A percentile compares a stretch with the other conserved stretches of the same genome.
These are phyloP conservation scores for Cyclotella atomus DNA, from an alignment of 108 stramenopile species.

Conservation along the genomic window DNA sequence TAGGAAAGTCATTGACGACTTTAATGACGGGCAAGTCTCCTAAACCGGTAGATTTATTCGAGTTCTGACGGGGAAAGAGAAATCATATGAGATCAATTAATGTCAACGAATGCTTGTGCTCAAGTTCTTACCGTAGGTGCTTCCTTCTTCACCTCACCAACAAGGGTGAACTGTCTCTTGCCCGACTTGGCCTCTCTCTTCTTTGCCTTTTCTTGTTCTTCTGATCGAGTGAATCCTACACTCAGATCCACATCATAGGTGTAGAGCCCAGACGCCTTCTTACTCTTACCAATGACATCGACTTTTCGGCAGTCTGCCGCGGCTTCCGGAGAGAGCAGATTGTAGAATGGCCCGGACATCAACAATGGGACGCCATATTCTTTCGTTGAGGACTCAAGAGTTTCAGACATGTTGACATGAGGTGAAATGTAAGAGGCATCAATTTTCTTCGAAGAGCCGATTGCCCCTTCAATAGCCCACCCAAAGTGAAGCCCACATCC, in stretches of 20 bases:
- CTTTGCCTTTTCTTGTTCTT: conserved; percentile 1
- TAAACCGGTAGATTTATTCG: conserved; percentile 13
- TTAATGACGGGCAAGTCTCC: conserved; percentile 51
- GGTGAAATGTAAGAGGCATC: conserved; percentile 86
- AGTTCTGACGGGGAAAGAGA: not conserved
- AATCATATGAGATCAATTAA: not conserved
- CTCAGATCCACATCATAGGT: conserved; percentile 53
- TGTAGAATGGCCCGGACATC: conserved; percentile 60
- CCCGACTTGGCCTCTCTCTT: not conserved
- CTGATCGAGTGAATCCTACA: conserved; percentile 25
- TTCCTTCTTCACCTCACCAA: not conserved
- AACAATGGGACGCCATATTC: conserved; percentile 66
- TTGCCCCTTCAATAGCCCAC: conserved; percentile 87
- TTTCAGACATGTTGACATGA: conserved; percentile 73
- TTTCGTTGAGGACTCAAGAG: conserved; percentile 71
- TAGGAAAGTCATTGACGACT: conserved; percentile 27
- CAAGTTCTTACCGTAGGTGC: not conserved
- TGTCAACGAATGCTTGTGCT: not conserved
- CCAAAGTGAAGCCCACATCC: conserved; percentile 82
- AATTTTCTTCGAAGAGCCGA: conserved; percentile 77
- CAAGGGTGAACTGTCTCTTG: conserved; percentile 11
- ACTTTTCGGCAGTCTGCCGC: conserved; percentile 49
- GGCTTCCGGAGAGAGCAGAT: conserved; percentile 47
- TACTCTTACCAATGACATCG: conserved; percentile 39
- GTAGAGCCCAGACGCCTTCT: conserved; percentile 38